Percentiles rank a stretch among this genome's conserved stretches.
phyloP scores from a whole-genome alignment of 192 early-diverging fungal species.

The Dissophora ornata region DNA sequence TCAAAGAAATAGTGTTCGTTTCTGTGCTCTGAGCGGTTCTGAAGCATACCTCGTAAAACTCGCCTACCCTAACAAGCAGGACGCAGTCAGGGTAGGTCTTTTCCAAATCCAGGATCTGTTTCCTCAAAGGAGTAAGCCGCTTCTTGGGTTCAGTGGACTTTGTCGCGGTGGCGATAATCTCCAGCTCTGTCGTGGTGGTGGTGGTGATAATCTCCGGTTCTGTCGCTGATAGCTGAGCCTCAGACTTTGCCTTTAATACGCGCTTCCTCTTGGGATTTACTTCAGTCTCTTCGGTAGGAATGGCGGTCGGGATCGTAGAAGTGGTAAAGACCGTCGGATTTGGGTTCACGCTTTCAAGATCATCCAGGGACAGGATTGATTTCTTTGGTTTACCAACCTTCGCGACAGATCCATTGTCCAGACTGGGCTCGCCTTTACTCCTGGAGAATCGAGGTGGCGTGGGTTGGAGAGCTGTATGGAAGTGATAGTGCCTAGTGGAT shows the following conservation, averaged over 20 bases:
- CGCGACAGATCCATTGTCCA: neutral
- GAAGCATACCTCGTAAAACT: slow-evolving; percentile 76
- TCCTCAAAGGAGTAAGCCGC: slow-evolving; percentile 20
- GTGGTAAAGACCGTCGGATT: slow-evolving; percentile 18
- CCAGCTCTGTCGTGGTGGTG: neutral
- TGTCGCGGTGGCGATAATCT: too few relatives aligned
- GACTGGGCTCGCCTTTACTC: neutral
- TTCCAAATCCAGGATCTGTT: slow-evolving; percentile 50
- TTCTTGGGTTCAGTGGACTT: neutral
- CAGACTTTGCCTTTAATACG: neutral
- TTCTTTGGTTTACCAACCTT: neutral
- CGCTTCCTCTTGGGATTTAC: slow-evolving; percentile 1
- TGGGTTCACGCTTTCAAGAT: slow-evolving; percentile 36
- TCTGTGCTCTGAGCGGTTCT: too few relatives aligned
- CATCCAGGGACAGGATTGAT: slow-evolving; percentile 18
- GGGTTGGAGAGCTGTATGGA: slow-evolving; percentile 1
- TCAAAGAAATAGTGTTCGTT: too few relatives aligned
- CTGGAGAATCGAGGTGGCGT: neutral
- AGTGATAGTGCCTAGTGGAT: neutral
- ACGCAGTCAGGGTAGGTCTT: slow-evolving; percentile 74
- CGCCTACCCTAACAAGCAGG: slow-evolving; percentile 79
- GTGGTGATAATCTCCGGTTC: neutral
- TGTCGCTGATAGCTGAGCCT: neutral
- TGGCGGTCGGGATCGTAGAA: too few relatives aligned
- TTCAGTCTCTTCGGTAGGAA: neutral